phyloP scores from a whole-genome alignment of 2,329 filamentous ascomycete genomes.

The Calonectria pteridis region DNA sequence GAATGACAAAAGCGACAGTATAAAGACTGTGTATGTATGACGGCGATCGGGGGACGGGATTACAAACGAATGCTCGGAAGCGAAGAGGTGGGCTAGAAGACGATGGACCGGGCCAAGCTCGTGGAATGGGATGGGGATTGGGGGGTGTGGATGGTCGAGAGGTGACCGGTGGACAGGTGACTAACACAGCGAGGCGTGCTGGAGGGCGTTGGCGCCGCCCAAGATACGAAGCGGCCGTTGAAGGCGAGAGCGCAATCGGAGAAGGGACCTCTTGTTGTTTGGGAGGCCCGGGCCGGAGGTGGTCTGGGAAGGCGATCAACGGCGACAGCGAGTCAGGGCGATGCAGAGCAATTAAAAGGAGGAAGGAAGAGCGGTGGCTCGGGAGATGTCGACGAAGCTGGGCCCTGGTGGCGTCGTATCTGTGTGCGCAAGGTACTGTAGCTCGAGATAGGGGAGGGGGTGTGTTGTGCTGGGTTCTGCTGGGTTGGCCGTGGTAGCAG shows the following conservation, averaged over 20 bases:
- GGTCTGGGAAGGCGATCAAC: conserved; percentile 23
- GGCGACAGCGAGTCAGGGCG: conserved; percentile 24
- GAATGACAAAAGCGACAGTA: conserved; percentile 13
- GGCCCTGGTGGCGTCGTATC: conserved; percentile 38
- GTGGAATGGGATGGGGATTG: conserved; percentile 34
- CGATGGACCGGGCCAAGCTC: conserved; percentile 22
- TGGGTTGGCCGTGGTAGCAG: conserved; percentile 20
- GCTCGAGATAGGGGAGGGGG: conserved; percentile 38
- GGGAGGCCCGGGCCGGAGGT: conserved; percentile 39
- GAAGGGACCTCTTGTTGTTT: conserved; percentile 20
- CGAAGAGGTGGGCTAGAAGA: conserved; percentile 26
- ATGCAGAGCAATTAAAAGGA: conserved; percentile 22
- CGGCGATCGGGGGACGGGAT: conserved; percentile 16
- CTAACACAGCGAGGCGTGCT: conserved; percentile 43
- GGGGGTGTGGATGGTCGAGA: conserved; percentile 30
- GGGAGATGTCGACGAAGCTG: conserved; percentile 25
- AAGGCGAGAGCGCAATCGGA: conserved; percentile 43
- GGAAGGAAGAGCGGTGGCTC: conserved; percentile 36
- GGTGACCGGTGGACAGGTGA: conserved; percentile 48
- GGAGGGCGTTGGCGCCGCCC: conserved; percentile 32
- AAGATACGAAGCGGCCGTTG: conserved; percentile 40
- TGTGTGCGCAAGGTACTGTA: conserved; percentile 14
- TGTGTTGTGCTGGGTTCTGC: conserved; percentile 28
- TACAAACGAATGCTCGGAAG: conserved; percentile 23
- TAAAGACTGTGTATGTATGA: conserved; percentile 18